phyloP scores from a whole-genome alignment of 768 basidiomycete genomes.

The Phallus indusiatus region DNA sequence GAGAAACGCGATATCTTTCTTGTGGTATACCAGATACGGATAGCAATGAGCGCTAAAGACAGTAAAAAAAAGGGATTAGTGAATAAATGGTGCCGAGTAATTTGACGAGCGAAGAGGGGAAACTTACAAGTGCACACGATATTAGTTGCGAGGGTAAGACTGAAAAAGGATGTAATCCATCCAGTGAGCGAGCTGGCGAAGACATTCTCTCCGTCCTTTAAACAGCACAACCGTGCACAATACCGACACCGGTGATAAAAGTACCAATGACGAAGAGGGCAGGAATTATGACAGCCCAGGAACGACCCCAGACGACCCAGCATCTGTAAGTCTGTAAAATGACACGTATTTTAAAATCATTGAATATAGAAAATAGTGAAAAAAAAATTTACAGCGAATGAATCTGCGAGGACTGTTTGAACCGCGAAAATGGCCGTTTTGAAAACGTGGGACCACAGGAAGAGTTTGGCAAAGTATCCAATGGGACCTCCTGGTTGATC shows the following conservation, averaged over 20 bases:
- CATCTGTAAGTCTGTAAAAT: conserved; percentile 21
- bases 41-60: conserved; percentile 21
- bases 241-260: conserved; percentile 1
- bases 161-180: conserved; percentile 33
- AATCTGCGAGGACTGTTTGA: conserved; percentile 31
- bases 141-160: conserved; percentile 28
- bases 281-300: conserved; percentile 13
- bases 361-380: neutral
- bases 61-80: neutral
- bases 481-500: conserved; percentile 15
- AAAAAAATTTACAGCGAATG: conserved; percentile 22
- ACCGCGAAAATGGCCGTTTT: conserved; percentile 27
- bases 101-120: neutral
- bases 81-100: no score
- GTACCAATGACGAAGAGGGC: conserved; percentile 7
- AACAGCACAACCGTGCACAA: conserved; percentile 6
- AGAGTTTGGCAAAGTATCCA: conserved; percentile 25
- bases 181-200: conserved; percentile 24
- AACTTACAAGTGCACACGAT: conserved; percentile 26
- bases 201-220: conserved; percentile 17
- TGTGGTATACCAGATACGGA: conserved; percentile 27
- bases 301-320: conserved; percentile 25
- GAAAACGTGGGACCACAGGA: conserved; percentile 28
- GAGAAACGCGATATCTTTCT: conserved; percentile 17
- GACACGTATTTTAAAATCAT: neutral